A percentile compares a stretch with the other conserved stretches of the same genome.
Evolutionary conservation across 2,329 filamentous ascomycete genomes (phyloP).

Genomic region (Mollisiaceae sp.): DNA sequence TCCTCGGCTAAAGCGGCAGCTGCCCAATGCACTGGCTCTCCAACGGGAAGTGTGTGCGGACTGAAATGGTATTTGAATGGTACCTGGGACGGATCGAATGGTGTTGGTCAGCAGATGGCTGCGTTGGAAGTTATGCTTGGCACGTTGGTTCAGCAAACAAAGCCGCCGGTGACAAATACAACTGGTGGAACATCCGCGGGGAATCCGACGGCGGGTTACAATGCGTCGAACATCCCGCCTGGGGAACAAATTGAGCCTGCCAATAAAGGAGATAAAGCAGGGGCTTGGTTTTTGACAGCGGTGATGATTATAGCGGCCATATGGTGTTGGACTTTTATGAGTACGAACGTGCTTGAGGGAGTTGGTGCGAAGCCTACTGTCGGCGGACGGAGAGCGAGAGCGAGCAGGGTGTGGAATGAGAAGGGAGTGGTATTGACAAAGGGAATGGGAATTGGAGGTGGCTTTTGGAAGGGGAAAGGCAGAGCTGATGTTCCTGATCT

Average conservation of each 20-base stretch:
- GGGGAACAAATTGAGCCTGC: constrained; percentile 28
- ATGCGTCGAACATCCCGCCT: constrained; percentile 12
- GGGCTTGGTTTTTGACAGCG: constrained; percentile 50
- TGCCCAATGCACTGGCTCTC: constrained; percentile 61
- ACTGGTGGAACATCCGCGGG: constrained; percentile 63
- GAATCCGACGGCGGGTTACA: constrained; percentile 40
- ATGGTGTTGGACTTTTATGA: constrained; percentile 28
- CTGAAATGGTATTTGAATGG: constrained; percentile 61
- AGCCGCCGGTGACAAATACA: constrained; percentile 50
- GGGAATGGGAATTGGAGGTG: too few species aligned
- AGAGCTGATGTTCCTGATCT: constrained; percentile 1
- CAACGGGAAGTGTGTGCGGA: constrained; percentile 63
- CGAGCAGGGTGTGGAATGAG: not conserved
- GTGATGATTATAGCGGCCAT: constrained; percentile 28
- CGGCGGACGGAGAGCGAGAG: constrained; percentile 14
- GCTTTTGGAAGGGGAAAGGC: constrained; percentile 14
- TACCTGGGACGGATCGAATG: constrained; percentile 62
- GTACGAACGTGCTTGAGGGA: constrained; percentile 4
- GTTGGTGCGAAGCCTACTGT: constrained; percentile 19
- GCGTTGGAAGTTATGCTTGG: constrained; percentile 68
- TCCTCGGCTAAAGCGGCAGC: constrained; percentile 63
- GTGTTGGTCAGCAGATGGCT: constrained; percentile 74
- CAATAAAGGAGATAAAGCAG: constrained; percentile 45
- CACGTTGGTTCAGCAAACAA: constrained; percentile 55
- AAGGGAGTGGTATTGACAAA: not conserved